Conservation (phyloP, 805 yeast genomes). For the Lachancea fermentati region DNA sequence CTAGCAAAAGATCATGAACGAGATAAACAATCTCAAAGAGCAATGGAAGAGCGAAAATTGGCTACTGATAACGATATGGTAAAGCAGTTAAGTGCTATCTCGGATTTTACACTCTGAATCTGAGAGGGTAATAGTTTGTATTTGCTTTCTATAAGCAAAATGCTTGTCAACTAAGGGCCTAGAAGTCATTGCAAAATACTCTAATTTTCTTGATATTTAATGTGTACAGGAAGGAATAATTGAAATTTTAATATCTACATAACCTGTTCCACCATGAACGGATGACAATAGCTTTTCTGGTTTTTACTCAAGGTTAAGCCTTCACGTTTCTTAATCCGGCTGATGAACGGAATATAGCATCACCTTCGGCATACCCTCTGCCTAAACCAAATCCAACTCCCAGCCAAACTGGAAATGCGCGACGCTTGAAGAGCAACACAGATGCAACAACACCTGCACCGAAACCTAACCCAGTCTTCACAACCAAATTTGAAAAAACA, state of each 20-base stretch:
- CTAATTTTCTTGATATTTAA: background rate
- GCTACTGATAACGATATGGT: conserved; percentile 27
- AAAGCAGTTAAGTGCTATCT: conserved; percentile 31
- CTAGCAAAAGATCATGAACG: conserved; percentile 24
- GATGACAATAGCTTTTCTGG: background rate
- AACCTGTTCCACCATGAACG: background rate
- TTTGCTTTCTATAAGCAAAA: too few relatives aligned
- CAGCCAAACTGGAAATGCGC: conserved; percentile 96
- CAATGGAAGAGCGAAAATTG: conserved; percentile 18
- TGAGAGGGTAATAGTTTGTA: background rate
- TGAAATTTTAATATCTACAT: background rate
- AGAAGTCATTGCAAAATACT: background rate
- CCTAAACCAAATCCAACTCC: conserved; percentile 98
- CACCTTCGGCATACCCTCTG: conserved; percentile 97
- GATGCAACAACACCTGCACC: conserved; percentile 95
- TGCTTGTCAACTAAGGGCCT: too few relatives aligned
- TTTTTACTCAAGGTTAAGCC: conserved; percentile 38
- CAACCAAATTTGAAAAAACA: conserved; percentile 87
- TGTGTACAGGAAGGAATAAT: background rate
- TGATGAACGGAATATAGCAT: conserved; percentile 84
- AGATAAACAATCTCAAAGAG: conserved; percentile 22
- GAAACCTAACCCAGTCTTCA: conserved; percentile 92
- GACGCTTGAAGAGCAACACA: conserved; percentile 82
- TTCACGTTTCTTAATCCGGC: conserved; percentile 73
- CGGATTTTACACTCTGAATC: conserved; percentile 27